Evolutionary conservation across 768 basidiomycete species (phyloP).

Genomic region (Panaeolus papilionaceus): DNA sequence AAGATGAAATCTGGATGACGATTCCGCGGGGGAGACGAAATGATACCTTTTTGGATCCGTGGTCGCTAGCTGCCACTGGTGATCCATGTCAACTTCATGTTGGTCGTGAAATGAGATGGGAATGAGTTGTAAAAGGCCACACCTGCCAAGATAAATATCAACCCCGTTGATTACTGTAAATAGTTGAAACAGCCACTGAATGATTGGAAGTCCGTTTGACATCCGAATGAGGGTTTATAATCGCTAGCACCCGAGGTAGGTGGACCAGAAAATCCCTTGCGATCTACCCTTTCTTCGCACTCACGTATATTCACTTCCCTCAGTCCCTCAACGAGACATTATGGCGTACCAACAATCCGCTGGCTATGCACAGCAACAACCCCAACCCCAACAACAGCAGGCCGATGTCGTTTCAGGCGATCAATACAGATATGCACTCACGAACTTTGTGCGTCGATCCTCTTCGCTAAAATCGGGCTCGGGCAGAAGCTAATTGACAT

Average conservation of each 20-base stretch:
- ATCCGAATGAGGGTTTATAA: constrained; percentile 9
- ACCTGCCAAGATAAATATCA: constrained; percentile 20
- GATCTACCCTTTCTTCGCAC: constrained; percentile 10
- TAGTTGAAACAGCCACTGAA: constrained; percentile 21
- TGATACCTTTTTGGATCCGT: background rate
- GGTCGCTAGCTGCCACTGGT: background rate
- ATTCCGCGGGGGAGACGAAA: constrained; percentile 4
- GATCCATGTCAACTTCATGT: background rate
- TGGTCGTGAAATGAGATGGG: background rate
- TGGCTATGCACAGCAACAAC: constrained; percentile 34
- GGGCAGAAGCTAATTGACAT: constrained; percentile 6
- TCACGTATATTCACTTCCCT: constrained; percentile 19
- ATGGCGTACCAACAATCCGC: constrained; percentile 37
- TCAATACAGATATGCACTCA: constrained; percentile 83
- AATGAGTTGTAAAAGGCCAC: constrained; percentile 5
- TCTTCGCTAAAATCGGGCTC: constrained; percentile 10
- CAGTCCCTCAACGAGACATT: constrained; percentile 14
- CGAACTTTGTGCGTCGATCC: constrained; percentile 68
- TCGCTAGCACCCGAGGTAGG: constrained; percentile 13
- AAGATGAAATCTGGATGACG: background rate
- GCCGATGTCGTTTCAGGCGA: constrained; percentile 59
- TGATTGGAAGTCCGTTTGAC: constrained; percentile 22
- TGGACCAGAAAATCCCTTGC: constrained; percentile 12
- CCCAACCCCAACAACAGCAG: constrained; percentile 27
- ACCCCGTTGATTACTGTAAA: constrained; percentile 21